Conservation (phyloP, 331 rosid species). For the Spiraea crenata region DNA sequence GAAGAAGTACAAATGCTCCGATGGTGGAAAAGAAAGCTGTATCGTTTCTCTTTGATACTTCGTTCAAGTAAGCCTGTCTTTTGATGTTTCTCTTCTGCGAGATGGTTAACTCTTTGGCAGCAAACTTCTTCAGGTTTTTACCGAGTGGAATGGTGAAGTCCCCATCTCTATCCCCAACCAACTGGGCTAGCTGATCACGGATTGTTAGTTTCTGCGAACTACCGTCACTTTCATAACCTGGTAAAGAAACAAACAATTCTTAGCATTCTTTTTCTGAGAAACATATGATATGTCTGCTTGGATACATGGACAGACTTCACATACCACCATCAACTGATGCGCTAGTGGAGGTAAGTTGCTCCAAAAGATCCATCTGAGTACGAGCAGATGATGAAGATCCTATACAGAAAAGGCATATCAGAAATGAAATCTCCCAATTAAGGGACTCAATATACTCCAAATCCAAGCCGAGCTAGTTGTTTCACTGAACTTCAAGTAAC, state of each 20-base stretch:
- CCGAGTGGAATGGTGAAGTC: constrained; percentile 81
- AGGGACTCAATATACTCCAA: neutral
- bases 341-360: constrained; percentile 77
- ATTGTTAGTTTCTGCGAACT: constrained; percentile 43
- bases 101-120: constrained; percentile 69
- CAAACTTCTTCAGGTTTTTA: constrained; percentile 71
- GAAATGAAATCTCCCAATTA: neutral
- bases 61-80: constrained; percentile 77
- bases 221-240: constrained; percentile 78
- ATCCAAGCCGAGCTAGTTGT: neutral
- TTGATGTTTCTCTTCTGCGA: constrained; percentile 91
- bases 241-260: neutral
- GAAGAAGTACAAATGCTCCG: constrained; percentile 91
- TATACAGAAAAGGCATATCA: constrained; percentile 22
- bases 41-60: constrained; percentile 90
- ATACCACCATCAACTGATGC: constrained; percentile 60
- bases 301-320: constrained; percentile 16
- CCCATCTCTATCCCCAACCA: constrained; percentile 65
- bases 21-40: constrained; percentile 81
- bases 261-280: constrained; percentile 7
- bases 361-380: constrained; percentile 81
- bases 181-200: constrained; percentile 70
- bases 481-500: neutral
- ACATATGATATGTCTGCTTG: neutral
- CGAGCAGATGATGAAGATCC: constrained; percentile 79